These are phyloP conservation scores for Chlorociboria aeruginascens DNA, from an alignment of 495 filamentous ascomycete species.

Conservation along the genomic window DNA sequence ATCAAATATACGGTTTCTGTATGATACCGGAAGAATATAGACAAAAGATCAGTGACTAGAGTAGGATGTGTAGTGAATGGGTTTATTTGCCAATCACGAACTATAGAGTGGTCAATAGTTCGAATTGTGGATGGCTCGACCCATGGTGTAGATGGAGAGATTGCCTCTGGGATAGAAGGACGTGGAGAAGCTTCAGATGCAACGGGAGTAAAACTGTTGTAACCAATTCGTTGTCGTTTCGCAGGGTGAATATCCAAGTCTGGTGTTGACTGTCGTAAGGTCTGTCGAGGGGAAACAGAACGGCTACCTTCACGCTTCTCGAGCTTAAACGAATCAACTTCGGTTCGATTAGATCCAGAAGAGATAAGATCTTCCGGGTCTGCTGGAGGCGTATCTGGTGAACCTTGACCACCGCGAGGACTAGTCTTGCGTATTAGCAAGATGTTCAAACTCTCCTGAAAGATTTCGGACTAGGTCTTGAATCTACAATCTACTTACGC, in stretches of 20 bases:
- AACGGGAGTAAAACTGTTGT: conserved; percentile 18
- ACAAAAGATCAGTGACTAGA: conserved; percentile 31
- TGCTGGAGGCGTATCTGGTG: conserved; percentile 34
- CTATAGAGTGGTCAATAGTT: conserved; percentile 26
- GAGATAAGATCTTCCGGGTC: conserved; percentile 29
- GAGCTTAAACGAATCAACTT: conserved; percentile 12
- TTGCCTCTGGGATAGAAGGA: conserved; percentile 23
- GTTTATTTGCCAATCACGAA: conserved; percentile 50
- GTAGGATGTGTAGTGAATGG: conserved; percentile 41
- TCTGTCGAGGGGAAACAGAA: conserved; percentile 15
- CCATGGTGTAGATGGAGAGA: conserved; percentile 24
- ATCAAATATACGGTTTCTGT: conserved; percentile 43
- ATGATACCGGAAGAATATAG: conserved; percentile 41
- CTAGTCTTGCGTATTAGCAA: conserved; percentile 17
- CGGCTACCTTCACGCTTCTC: conserved; percentile 12
- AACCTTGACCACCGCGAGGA: conserved; percentile 42
- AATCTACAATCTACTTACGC: conserved; percentile 47
- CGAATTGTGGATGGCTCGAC: conserved; percentile 23
- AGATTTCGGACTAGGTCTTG: not conserved
- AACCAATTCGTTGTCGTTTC: conserved; percentile 17
- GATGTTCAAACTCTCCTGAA: not conserved
- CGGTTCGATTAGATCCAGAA: conserved; percentile 11
- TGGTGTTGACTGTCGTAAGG: conserved; percentile 9
- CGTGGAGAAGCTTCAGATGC: conserved; percentile 18
- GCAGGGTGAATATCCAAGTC: conserved; percentile 10